Base-by-base conservation (phyloP, 1,284 basidiomycete genomes). In the Vanrija sp. region DNA sequence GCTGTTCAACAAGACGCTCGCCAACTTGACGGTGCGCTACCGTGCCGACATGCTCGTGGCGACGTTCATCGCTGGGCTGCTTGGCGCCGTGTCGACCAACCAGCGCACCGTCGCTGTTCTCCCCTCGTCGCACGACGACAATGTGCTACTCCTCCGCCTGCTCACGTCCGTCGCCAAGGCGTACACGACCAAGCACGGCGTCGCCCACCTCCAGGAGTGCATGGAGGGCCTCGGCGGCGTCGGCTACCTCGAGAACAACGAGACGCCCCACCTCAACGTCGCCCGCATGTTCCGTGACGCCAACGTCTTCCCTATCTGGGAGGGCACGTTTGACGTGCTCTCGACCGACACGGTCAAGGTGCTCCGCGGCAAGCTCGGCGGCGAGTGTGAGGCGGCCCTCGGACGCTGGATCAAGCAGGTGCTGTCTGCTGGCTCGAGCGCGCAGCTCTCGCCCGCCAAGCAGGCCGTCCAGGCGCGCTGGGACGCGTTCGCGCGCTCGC, bases 271-370 rank as follows among this genome's bases (percentile, higher is more conserved):
- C 43, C 46, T 61, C 48, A 61, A 61, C 60, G 19, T 61, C 28
- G 60, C 60, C 9, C 23, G 55, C 10, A 63, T 82, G 49, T 82
- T 86, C 42, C 79, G 85, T 7, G 87, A 90, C 73, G 78, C 79
- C 3, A 71, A 86, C 8, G 88, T 89, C 9, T 87, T 90, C 76
- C 84, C 85, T 62, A 88, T 91, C 49, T 91, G 88, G 88, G 88
- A 91, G 73, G 88, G 87, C 0, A 88, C 87, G 38, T 53, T 51
- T 14, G 60, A 61, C 28, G 56, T 61, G 10, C 53, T 61, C 10
- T 46, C 55, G 1, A 61, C 55, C 15, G 60, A 61, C 49, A 58
- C 60, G n/a, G 50, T 58, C 47, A 61, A 61, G 48, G 60, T 61
- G 5, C 38, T 61, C 10, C 52, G 49, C 28, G 60, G 60, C 6